These are phyloP conservation scores for Trichoderma sp. DNA, from an alignment of 2,329 filamentous ascomycete species.

Conservation along the genomic window DNA sequence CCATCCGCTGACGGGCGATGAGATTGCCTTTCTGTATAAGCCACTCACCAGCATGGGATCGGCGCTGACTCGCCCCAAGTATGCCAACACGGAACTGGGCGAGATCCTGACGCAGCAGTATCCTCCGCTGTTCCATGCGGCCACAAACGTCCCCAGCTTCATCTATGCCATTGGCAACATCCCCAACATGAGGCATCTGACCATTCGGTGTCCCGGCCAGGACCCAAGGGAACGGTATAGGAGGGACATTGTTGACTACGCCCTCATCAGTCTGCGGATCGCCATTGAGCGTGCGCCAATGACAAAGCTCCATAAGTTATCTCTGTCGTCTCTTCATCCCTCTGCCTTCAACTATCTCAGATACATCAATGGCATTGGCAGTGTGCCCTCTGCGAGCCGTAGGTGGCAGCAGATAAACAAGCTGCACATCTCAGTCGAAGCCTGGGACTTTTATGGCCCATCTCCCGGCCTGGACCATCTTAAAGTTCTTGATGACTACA, in stretches of 20 bases:
- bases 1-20: slow-evolving; percentile 72
- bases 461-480: slow-evolving; percentile 68
- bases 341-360: slow-evolving; percentile 76
- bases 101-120: slow-evolving; percentile 85
- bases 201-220: slow-evolving; percentile 74
- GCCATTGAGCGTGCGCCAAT: slow-evolving; percentile 75
- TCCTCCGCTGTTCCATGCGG: slow-evolving; percentile 84
- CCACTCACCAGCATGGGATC: slow-evolving; percentile 69
- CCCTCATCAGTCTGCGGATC: slow-evolving; percentile 82
- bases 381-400: slow-evolving; percentile 68
- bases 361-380: slow-evolving; percentile 72
- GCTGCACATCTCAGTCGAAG: slow-evolving; percentile 71
- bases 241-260: slow-evolving; percentile 80
- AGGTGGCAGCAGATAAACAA: slow-evolving; percentile 78
- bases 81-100: slow-evolving; percentile 76
- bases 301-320: slow-evolving; percentile 65
- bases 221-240: slow-evolving; percentile 69
- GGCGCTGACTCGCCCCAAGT: slow-evolving; percentile 68
- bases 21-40: slow-evolving; percentile 79
- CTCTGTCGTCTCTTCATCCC: slow-evolving; percentile 73
- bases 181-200: slow-evolving; percentile 71
- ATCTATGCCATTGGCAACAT: slow-evolving; percentile 71
- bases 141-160: slow-evolving; percentile 84
- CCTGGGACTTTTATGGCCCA: slow-evolving; percentile 63
- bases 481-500: slow-evolving; percentile 79